Evolutionary conservation across 768 basidiomycete species (phyloP), one percentile per base, ranked within the genome.

Genomic region (Auricularia sp.): DNA sequence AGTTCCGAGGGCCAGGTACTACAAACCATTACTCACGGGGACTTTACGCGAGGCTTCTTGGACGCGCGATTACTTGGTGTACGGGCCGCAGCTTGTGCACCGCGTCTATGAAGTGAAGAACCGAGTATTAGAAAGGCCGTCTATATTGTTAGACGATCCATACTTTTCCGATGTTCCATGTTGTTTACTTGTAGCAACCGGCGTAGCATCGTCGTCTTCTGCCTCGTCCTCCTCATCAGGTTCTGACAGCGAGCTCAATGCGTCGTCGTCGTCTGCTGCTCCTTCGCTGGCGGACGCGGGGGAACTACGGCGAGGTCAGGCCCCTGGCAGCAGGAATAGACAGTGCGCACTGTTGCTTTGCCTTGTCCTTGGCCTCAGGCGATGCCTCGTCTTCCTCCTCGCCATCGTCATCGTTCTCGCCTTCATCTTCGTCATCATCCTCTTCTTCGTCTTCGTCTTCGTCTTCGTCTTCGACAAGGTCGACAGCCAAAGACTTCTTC

Each of bases 391-490:
- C 56, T 10, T 59, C 56, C 11, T 59, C 56, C 7, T 59, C 56
- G 6, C 79, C 70, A 51, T 72, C 71, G 63, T 78, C 76, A 47
- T 77, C 75, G 21, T 80, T 77, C 42, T 71, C 75, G 23, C 77
- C 79, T 1, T 78, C 72, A 7, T 76, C 70, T 1, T 69, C 71
- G 8, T 69, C 71, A 1, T 67, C 67, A 12, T 72, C 71, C 2
- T 66, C 66, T 4, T 65, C 68, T 12, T 62, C 68, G 1, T 68
- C 80, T 29, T 83, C 78, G 14, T 65, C 68, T 12, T 62, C 68
- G 1, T 68, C 80, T 29, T 83, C 78, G 14, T 75, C 72, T 8
- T 70, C 68, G 53, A 71, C 71, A 61, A 62, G 67, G 42, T 70
- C 65, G 36, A 74, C 59, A 21, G 59, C 68, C 68, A 69, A 61